Percentiles rank a stretch among this genome's conserved stretches.
phyloP scores from a whole-genome alignment of 306 rosid genomes.

The Trifolium dubium region DNA sequence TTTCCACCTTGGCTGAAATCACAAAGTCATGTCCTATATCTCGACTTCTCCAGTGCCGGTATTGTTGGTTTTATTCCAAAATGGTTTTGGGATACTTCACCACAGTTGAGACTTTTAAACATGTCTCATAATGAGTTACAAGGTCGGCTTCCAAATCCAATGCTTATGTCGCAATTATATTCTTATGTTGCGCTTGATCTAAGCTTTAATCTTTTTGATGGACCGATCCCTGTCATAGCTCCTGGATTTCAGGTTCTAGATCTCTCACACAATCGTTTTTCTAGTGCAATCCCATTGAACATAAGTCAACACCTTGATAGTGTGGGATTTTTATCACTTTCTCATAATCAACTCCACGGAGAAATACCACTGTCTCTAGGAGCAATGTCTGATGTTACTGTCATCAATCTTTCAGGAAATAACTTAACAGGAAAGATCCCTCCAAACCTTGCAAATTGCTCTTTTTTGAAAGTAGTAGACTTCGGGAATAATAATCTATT shows the following conservation, averaged over 20 bases:
- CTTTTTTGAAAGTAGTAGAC: background rate
- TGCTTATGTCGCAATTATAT: background rate
- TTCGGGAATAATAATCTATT: background rate
- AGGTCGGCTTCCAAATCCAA: background rate
- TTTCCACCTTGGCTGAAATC: background rate
- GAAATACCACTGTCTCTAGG: background rate
- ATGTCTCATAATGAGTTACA: slow-evolving; percentile 7
- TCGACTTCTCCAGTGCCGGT: background rate
- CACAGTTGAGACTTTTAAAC: background rate
- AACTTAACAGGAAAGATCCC: background rate
- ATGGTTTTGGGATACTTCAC: background rate
- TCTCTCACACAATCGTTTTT: slow-evolving; percentile 53
- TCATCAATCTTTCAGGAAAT: background rate
- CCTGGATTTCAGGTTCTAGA: slow-evolving; percentile 26
- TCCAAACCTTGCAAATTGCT: background rate
- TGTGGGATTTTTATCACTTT: background rate
- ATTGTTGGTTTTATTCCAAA: background rate
- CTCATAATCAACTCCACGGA: background rate
- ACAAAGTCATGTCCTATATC: background rate
- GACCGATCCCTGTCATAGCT: background rate
- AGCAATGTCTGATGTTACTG: background rate
- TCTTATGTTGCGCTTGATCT: background rate
- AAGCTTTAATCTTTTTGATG: slow-evolving; percentile 3
- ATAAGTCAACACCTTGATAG: background rate
- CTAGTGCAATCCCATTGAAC: slow-evolving; percentile 44